Conservation (phyloP, 179 eudicot species). For the Beta macrorhiza region DNA sequence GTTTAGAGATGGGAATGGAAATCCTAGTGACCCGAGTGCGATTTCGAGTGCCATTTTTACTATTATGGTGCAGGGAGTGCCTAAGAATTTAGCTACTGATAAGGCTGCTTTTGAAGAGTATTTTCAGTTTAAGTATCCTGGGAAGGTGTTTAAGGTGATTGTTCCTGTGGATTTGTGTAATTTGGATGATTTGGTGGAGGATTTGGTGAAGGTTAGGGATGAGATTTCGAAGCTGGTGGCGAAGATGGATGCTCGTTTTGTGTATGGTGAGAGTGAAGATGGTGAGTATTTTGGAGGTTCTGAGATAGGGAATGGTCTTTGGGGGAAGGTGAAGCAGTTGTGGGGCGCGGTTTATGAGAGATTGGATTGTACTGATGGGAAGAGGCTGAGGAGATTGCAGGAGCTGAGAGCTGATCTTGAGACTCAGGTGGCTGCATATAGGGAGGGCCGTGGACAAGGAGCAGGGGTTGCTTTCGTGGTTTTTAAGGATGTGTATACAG, state of each 20-base stretch:
- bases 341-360: conserved; percentile 44
- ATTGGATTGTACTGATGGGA: conserved; percentile 69
- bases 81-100: conserved; percentile 61
- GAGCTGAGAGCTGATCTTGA: conserved; percentile 85
- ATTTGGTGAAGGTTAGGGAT: conserved; percentile 73
- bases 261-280: conserved; percentile 38
- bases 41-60: conserved; percentile 71
- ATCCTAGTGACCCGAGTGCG: conserved; percentile 55
- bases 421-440: conserved; percentile 82
- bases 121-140: conserved; percentile 71
- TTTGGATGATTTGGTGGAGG: conserved; percentile 76
- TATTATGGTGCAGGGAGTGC: conserved; percentile 77
- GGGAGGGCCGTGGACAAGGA: conserved; percentile 79
- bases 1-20: conserved; percentile 77
- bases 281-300: conserved; percentile 20
- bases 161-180: conserved; percentile 93
- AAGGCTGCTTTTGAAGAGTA: conserved; percentile 69
- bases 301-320: conserved; percentile 4
- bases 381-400: conserved; percentile 67
- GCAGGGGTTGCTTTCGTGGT: conserved; percentile 97
- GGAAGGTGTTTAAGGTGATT: conserved; percentile 65
- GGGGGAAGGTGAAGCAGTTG: conserved; percentile 34
- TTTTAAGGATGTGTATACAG: conserved; percentile 82
- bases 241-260: conserved; percentile 54
- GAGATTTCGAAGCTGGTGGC: conserved; percentile 58